Evolutionary conservation across 257 asterid species (phyloP).

Genomic region (Striga asiatica): DNA sequence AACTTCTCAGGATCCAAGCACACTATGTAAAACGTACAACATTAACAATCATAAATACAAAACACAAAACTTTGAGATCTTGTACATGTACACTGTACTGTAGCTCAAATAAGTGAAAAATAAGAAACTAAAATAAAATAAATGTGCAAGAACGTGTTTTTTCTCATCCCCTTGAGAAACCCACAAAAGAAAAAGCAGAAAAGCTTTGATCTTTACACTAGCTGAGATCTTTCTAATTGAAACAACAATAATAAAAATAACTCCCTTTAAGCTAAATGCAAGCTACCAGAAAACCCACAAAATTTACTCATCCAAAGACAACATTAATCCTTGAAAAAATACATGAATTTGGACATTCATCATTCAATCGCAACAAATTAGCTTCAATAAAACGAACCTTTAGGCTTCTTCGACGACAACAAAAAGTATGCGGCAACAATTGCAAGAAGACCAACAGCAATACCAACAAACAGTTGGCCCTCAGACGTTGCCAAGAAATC

Average conservation of each 20-base stretch:
- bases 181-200: too few relatives aligned
- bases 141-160: too few relatives aligned
- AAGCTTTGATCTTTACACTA: too few relatives aligned
- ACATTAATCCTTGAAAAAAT: too few relatives aligned
- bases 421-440: constrained; percentile 51
- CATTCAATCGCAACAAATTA: background rate
- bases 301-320: too few relatives aligned
- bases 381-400: constrained; percentile 53
- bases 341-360: background rate
- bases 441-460: constrained; percentile 52
- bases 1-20: constrained; percentile 78
- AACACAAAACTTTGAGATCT: too few relatives aligned
- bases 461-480: constrained; percentile 50
- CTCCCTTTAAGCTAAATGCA: constrained; percentile 12
- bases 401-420: constrained; percentile 58
- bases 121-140: too few relatives aligned
- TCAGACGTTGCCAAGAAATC: constrained; percentile 64
- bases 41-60: background rate
- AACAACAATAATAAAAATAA: background rate
- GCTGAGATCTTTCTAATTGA: background rate
- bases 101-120: too few relatives aligned
- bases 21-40: constrained; percentile 32
- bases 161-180: too few relatives aligned
- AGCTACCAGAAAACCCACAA: constrained; percentile 11
- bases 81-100: too few relatives aligned